Percentiles rank a stretch among this genome's conserved stretches.
Conservation (phyloP, 805 yeast genomes). For the Starmerella etchellsii region DNA sequence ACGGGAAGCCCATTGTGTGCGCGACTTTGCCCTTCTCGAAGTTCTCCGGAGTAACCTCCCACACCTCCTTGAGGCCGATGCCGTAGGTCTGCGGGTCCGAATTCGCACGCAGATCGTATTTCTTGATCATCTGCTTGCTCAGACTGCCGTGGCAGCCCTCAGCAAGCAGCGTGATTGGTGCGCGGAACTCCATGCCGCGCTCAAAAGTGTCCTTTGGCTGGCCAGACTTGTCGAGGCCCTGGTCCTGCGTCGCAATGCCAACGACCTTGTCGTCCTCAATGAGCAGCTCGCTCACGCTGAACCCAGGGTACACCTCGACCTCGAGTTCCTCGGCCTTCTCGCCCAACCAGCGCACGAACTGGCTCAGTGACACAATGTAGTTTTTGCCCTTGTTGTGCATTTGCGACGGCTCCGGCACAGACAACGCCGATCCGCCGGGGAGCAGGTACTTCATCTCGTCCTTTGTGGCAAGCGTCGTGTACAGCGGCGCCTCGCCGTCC, state of each 20-base stretch:
- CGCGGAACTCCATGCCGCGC: constrained; percentile 93
- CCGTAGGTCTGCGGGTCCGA: constrained; percentile 78
- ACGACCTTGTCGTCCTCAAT: constrained; percentile 47
- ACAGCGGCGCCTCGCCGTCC: constrained; percentile 33
- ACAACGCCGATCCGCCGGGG: constrained; percentile 44
- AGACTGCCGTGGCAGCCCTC: constrained; percentile 99
- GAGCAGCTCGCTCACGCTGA: constrained; percentile 68
- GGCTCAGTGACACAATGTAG: constrained; percentile 71
- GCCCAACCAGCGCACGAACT: constrained; percentile 67
- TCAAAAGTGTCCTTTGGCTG: constrained; percentile 73
- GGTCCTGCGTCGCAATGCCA: constrained; percentile 91
- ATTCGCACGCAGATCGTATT: constrained; percentile 49
- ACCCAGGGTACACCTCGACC: constrained; percentile 85
- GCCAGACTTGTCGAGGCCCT: constrained; percentile 70
- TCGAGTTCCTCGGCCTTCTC: constrained; percentile 89
- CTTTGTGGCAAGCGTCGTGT: constrained; percentile 58
- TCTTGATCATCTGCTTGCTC: constrained; percentile 59
- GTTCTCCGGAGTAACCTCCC: constrained; percentile 82
- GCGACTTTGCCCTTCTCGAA: constrained; percentile 70
- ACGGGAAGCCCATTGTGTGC: constrained; percentile 85
- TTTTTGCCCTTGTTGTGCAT: constrained; percentile 70
- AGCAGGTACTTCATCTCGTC: constrained; percentile 60
- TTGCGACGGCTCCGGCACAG: constrained; percentile 89
- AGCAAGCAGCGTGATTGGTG: constrained; percentile 77
- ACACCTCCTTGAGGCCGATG: constrained; percentile 87